Percentiles rank a stretch among this genome's conserved stretches.
These are phyloP conservation scores for Emiliania huxleyi DNA, from an alignment of 78 protist species.

Conservation along the genomic window DNA sequence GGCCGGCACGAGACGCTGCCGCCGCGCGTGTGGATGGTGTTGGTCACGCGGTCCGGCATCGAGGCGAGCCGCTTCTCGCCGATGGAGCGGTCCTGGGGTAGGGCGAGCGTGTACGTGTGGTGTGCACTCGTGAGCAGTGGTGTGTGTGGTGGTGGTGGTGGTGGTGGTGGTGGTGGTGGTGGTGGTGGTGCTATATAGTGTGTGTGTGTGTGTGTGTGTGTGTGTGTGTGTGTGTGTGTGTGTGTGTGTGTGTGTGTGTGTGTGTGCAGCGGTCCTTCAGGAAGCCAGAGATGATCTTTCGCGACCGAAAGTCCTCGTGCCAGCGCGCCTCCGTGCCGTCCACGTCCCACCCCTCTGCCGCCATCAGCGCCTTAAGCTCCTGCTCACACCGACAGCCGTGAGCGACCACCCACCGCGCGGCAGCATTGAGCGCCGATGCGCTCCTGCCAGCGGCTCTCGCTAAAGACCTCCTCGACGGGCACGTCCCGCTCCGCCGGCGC, in stretches of 20 bases:
- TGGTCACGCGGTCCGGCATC: slow-evolving; percentile 26
- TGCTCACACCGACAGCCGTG: too few relatives aligned
- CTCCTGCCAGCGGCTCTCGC: neutral
- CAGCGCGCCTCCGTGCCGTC: neutral
- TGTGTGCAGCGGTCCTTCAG: too few relatives aligned
- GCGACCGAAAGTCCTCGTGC: neutral
- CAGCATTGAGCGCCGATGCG: too few relatives aligned
- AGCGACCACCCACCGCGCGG: too few relatives aligned
- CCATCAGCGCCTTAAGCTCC: neutral
- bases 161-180: too few relatives aligned
- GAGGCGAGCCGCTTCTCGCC: neutral
- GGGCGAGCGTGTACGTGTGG: too few relatives aligned
- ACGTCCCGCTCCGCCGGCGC: neutral
- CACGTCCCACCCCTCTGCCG: neutral
- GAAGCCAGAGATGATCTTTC: neutral
- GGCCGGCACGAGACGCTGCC: slow-evolving; percentile 21
- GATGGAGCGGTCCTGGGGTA: neutral
- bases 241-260: too few relatives aligned
- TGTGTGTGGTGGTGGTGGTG: too few relatives aligned
- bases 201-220: too few relatives aligned
- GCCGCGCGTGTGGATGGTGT: neutral
- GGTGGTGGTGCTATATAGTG: too few relatives aligned
- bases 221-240: too few relatives aligned
- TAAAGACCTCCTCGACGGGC: neutral
- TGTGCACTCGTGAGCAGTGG: too few relatives aligned